These are phyloP conservation scores for Debaryomyces coudertii DNA, from an alignment of 1,139 yeast genomes.

Conservation along the genomic window DNA sequence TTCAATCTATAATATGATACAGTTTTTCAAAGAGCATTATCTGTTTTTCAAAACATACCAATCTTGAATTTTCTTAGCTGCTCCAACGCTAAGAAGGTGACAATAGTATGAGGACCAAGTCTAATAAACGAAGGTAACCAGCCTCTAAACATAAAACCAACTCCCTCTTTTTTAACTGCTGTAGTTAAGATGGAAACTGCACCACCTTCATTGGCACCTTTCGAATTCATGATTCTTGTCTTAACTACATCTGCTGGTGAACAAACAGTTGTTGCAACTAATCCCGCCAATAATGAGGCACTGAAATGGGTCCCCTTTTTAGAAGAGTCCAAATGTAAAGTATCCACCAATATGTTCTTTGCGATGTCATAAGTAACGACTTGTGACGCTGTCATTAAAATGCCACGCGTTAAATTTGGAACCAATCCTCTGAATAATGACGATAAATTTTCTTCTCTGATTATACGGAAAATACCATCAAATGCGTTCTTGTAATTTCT, in stretches of 20 bases:
- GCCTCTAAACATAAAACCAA: constrained; percentile 81
- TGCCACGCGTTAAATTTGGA: constrained; percentile 80
- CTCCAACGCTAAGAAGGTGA: constrained; percentile 80
- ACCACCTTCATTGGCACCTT: constrained; percentile 48
- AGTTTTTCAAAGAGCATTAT: neutral
- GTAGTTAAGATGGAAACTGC: constrained; percentile 54
- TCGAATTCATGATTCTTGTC: constrained; percentile 81
- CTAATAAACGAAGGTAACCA: constrained; percentile 89
- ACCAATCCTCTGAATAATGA: constrained; percentile 73
- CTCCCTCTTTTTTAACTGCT: constrained; percentile 72
- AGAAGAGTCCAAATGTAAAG: constrained; percentile 56
- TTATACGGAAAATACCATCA: constrained; percentile 68
- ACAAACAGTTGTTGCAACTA: constrained; percentile 59
- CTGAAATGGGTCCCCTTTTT: constrained; percentile 74
- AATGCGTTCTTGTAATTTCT: constrained; percentile 79
- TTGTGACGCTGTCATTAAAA: constrained; percentile 89
- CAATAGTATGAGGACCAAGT: constrained; percentile 86
- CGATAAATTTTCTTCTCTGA: constrained; percentile 60
- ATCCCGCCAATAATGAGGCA: constrained; percentile 18
- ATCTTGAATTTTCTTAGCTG: constrained; percentile 64
- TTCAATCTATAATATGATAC: constrained; percentile 7
- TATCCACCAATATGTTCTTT: constrained; percentile 59
- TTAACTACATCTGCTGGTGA: constrained; percentile 92
- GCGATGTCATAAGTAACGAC: constrained; percentile 86
- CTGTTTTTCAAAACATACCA: constrained; percentile 41